Percentiles rank a stretch among this genome's conserved stretches.
Evolutionary conservation across 148 eudicot genomes (phyloP).

Genomic region (Vaccinium darrowii): DNA sequence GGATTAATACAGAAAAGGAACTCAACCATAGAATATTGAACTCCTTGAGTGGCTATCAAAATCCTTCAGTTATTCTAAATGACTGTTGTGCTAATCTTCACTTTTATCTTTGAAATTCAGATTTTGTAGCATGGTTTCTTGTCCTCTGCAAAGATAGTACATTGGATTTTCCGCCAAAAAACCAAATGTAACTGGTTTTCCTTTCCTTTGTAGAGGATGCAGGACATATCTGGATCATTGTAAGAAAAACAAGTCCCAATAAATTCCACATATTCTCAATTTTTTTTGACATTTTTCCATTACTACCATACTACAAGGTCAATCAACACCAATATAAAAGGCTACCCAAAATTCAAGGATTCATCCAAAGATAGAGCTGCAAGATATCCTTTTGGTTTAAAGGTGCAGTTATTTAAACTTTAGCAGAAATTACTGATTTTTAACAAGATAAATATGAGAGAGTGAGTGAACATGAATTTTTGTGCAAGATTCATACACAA

Average conservation of each 20-base stretch:
- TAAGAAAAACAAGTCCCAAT: not conserved
- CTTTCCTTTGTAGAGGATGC: not conserved
- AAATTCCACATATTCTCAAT: not conserved
- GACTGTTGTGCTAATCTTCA: not conserved
- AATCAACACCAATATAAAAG: not conserved
- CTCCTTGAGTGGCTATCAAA: not conserved
- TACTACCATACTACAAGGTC: no score
- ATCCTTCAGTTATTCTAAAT: not conserved
- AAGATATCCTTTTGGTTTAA: not conserved
- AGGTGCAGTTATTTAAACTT: not conserved
- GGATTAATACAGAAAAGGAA: not conserved
- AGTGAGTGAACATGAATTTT: not conserved
- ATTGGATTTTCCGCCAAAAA: not conserved
- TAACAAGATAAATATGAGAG: not conserved
- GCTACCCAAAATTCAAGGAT: not conserved
- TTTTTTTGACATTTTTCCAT: not conserved
- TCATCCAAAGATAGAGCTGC: not conserved
- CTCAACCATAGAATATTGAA: not conserved
- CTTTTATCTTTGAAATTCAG: not conserved
- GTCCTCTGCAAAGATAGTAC: not conserved
- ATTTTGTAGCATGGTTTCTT: not conserved
- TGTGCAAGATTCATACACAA: constrained; percentile 23
- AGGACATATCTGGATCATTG: not conserved
- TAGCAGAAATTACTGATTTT: not conserved
- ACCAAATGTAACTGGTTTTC: not conserved